Conservation (phyloP, 2,329 filamentous ascomycete genomes). For the Pestalotiopsis sp. region DNA sequence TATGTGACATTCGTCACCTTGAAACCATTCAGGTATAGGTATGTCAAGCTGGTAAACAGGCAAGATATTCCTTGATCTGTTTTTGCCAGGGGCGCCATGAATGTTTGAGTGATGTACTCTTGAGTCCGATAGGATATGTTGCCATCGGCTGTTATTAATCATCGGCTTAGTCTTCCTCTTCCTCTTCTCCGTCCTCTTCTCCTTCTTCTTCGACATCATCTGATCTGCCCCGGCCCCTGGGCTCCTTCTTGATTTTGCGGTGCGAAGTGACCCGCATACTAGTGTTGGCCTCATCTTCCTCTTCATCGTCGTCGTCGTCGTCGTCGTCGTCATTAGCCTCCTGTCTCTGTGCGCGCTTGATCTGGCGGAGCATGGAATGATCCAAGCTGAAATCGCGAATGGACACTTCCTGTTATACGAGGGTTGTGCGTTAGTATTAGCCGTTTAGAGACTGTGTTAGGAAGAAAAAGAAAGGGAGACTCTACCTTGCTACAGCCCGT, state of each 20-base stretch:
- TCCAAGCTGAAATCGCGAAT: conserved; percentile 57
- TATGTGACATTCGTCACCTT: background rate
- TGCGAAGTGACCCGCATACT: conserved; percentile 19
- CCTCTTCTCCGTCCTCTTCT: conserved; percentile 1
- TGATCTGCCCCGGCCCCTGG: background rate
- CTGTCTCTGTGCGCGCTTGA: conserved; percentile 49
- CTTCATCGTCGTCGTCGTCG: conserved; percentile 42
- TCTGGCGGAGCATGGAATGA: conserved; percentile 54
- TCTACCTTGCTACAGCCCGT: conserved; percentile 61
- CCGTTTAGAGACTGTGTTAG: background rate
- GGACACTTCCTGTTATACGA: conserved; percentile 43
- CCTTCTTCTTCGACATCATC: background rate
- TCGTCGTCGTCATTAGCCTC: conserved; percentile 45
- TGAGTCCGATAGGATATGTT: too few relatives aligned
- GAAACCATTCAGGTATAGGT: background rate
- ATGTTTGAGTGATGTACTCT: too few relatives aligned
- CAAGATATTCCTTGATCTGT: too few relatives aligned
- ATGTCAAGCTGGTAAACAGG: background rate
- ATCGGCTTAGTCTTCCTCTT: background rate
- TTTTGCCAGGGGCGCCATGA: too few relatives aligned
- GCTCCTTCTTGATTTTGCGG: conserved; percentile 20
- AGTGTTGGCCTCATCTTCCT: conserved; percentile 33
- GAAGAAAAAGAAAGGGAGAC: background rate
- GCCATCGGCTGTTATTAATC: background rate
- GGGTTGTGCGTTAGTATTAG: background rate